These are phyloP conservation scores for Coccinonectria pachysandricola DNA, from an alignment of 2,329 filamentous ascomycete genomes.

Conservation along the genomic window DNA sequence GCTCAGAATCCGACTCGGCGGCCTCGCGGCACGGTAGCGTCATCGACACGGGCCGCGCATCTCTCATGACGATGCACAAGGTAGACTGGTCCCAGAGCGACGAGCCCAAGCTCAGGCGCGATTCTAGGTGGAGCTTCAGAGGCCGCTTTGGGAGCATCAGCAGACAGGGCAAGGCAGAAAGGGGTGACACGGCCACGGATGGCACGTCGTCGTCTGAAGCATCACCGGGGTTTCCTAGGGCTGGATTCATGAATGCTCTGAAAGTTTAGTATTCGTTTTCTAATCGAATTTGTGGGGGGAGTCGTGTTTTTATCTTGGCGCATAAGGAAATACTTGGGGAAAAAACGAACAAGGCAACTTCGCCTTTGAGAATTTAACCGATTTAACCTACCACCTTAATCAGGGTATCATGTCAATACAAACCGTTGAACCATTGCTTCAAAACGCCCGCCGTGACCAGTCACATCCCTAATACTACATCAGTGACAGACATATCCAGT, in stretches of 20 bases:
- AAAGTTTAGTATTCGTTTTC: slow-evolving; percentile 25
- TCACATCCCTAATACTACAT: neutral
- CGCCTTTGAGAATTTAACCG: too few relatives aligned
- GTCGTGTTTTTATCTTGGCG: too few relatives aligned
- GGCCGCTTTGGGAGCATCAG: slow-evolving; percentile 28
- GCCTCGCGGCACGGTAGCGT: slow-evolving; percentile 12
- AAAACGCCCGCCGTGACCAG: slow-evolving; percentile 1
- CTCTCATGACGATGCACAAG: slow-evolving; percentile 25
- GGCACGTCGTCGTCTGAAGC: slow-evolving; percentile 1
- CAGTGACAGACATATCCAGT: too few relatives aligned
- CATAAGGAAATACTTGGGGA: too few relatives aligned
- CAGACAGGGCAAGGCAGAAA: slow-evolving; percentile 16
- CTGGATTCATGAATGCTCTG: slow-evolving; percentile 34
- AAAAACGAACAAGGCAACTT: too few relatives aligned
- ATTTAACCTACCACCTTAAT: too few relatives aligned
- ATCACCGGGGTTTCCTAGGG: slow-evolving; percentile 24
- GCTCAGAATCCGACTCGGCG: slow-evolving; percentile 8
- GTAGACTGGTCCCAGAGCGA: slow-evolving; percentile 52
- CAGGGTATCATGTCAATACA: too few relatives aligned
- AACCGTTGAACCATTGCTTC: too few relatives aligned
- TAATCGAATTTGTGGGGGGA: too few relatives aligned
- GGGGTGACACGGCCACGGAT: slow-evolving; percentile 3
- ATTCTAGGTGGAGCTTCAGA: slow-evolving; percentile 40
- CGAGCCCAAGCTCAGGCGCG: slow-evolving; percentile 30
- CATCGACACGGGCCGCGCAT: slow-evolving; percentile 5